Evolutionary conservation across 108 stramenopile species (phyloP).

Genomic region (Mayamaea pseudoterrestris): DNA sequence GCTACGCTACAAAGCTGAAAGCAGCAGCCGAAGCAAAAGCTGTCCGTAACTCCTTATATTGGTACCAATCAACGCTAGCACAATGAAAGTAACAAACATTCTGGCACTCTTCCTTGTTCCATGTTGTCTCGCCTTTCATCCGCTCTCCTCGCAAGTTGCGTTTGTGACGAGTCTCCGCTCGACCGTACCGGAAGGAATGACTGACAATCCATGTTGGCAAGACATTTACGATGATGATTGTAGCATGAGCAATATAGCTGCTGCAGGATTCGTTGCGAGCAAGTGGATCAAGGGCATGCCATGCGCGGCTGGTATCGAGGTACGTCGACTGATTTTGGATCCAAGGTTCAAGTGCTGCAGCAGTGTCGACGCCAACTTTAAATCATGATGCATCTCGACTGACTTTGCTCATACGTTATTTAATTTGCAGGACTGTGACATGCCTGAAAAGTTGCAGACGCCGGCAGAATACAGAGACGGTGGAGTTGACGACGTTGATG

Average conservation of each 20-base stretch:
- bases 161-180: neutral
- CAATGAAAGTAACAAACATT: no score
- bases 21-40: no score
- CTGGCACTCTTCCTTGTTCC: no score
- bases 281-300: constrained; percentile 56
- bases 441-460: constrained; percentile 28
- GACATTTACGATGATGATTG: constrained; percentile 52
- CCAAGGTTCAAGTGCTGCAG: neutral
- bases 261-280: constrained; percentile 36
- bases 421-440: constrained; percentile 32
- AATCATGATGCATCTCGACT: constrained; percentile 1
- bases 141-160: no score
- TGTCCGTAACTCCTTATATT: no score
- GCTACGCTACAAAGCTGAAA: no score
- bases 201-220: constrained; percentile 46
- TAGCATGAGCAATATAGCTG: constrained; percentile 29
- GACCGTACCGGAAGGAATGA: neutral
- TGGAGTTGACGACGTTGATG: constrained; percentile 24
- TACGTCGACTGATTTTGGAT: neutral
- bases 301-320: constrained; percentile 35
- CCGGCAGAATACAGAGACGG: constrained; percentile 25
- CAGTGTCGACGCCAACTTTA: neutral
- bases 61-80: no score
- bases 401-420: neutral
- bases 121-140: no score